Base-by-base conservation (phyloP, 2,329 filamentous ascomycete species). In the Chalara sp. region DNA sequence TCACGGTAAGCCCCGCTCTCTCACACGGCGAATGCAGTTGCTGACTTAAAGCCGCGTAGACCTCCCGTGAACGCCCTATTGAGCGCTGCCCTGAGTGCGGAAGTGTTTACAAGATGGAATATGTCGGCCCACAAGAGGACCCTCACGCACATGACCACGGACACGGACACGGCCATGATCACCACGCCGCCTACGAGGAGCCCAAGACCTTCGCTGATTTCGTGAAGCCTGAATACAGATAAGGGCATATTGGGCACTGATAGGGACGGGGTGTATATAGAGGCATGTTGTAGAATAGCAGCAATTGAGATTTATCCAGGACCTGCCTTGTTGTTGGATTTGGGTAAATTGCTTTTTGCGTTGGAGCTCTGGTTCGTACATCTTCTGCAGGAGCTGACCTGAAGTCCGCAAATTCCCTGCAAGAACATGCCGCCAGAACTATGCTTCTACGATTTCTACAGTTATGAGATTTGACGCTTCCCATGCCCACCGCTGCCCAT, bases 71-170 rank as follows among this genome's bases (percentile, higher is more conserved):
- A 53, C 90, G 93, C 69, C 93, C 93, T 52, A 73, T 96, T 63
- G 89, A 95, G 78, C 89, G 93, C 71, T 99, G 93, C 84, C 84
- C 84, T 67, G 93, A 99, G 79, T 99, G 93, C 75, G 93, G 93
- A 62, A 89, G 84, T 70, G 89, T 93, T 62, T 91, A 95, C 79
- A 95, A 96, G 85, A 93, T 97, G 88, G 86, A 96, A 70, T 99
- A 96, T 73, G 75, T 96, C 60, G 93, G 93, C 56, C 84, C 90
- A 47, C 70, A 84, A 68, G 87, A 88, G 69, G 72, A 75, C 62
- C 73, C 71, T 56, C 78, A 83, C 67, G 67, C 66, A 53, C 75
- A 80, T 64, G 81, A 81, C 67, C 78, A 82, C 64, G 57, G 49
- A 3, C 61, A 65, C 58, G 64, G 69, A 63, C 68, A 70, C 61